A percentile compares a stretch with the other conserved stretches of the same genome.
Evolutionary conservation across 73 alveolate genomes (phyloP).

Genomic region (Uronychia setigera): DNA sequence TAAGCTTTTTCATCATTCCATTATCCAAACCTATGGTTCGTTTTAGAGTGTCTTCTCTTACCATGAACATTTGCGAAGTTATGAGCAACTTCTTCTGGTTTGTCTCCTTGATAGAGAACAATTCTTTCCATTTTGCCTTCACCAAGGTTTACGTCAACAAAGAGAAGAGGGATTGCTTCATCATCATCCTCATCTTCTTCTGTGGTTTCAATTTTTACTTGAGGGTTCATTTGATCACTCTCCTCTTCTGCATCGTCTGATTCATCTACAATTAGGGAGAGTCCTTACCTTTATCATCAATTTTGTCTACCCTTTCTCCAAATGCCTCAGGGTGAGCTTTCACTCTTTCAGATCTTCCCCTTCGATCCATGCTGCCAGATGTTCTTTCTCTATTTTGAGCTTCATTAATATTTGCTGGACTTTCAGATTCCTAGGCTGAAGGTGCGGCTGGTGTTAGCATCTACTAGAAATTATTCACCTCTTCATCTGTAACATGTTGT

Average conservation of each 20-base stretch:
- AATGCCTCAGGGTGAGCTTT: neutral
- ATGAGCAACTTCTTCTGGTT: slow-evolving; percentile 51
- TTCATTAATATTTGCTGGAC: neutral
- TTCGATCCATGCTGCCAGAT: too few species aligned
- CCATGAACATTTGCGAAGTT: slow-evolving; percentile 46
- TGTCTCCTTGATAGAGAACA: slow-evolving; percentile 66
- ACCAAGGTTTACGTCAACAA: slow-evolving; percentile 63
- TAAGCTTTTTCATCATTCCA: neutral
- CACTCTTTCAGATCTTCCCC: neutral
- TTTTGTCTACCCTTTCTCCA: neutral
- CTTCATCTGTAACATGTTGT: neutral
- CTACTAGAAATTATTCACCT: neutral
- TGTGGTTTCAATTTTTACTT: too few species aligned
- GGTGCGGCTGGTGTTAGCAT: neutral
- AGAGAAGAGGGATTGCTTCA: slow-evolving; percentile 48
- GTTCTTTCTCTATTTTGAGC: neutral
- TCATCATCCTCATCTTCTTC: neutral
- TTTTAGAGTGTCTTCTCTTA: neutral
- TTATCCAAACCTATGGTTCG: neutral
- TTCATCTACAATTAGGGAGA: neutral
- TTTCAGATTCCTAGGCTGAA: neutral
- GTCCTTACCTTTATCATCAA: neutral
- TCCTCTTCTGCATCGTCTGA: neutral
- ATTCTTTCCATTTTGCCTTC: slow-evolving; percentile 62
- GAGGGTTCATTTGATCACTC: too few species aligned